A percentile compares a stretch with the other conserved stretches of the same genome.
phyloP scores from a whole-genome alignment of 805 yeast species.

The Jamesozyma gamospora region DNA sequence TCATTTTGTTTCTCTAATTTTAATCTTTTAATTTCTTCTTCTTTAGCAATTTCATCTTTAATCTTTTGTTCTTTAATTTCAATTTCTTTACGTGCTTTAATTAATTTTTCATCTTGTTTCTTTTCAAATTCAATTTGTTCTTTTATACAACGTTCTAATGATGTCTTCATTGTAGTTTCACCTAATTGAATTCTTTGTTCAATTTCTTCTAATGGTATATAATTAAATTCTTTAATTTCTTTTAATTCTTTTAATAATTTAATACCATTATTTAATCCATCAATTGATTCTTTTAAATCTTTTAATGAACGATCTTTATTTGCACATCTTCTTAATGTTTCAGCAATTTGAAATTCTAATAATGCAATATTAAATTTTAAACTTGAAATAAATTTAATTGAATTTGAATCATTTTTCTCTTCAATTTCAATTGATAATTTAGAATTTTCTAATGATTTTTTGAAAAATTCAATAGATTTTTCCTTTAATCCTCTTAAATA shows the following conservation, averaged over 20 bases:
- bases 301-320: slow-evolving; percentile 49
- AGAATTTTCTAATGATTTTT: slow-evolving; percentile 53
- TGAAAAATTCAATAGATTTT: slow-evolving; percentile 49
- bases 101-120: slow-evolving; percentile 49
- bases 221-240: slow-evolving; percentile 43
- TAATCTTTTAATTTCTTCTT: slow-evolving; percentile 39
- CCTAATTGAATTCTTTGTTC: slow-evolving; percentile 84
- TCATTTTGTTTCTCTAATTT: slow-evolving; percentile 40
- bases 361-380: slow-evolving; percentile 73
- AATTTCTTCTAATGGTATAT: slow-evolving; percentile 70
- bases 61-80: slow-evolving; percentile 47
- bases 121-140: slow-evolving; percentile 64
- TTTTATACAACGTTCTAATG: slow-evolving; percentile 56
- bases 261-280: slow-evolving; percentile 55
- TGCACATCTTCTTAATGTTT: slow-evolving; percentile 55
- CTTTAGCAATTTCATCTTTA: slow-evolving; percentile 38
- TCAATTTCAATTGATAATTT: slow-evolving; percentile 41
- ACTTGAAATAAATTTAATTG: slow-evolving; percentile 33
- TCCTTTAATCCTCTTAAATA: slow-evolving; percentile 63
- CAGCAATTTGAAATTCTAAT: slow-evolving; percentile 80
- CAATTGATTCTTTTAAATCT: slow-evolving; percentile 48
- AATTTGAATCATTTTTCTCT: slow-evolving; percentile 9
- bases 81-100: slow-evolving; percentile 58
- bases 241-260: slow-evolving; percentile 47
- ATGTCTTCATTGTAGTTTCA: slow-evolving; percentile 57